A percentile compares a stretch with the other conserved stretches of the same genome.
Evolutionary conservation across 345 rosid genomes (phyloP).

Genomic region (Xanthoceras sorbifolium): DNA sequence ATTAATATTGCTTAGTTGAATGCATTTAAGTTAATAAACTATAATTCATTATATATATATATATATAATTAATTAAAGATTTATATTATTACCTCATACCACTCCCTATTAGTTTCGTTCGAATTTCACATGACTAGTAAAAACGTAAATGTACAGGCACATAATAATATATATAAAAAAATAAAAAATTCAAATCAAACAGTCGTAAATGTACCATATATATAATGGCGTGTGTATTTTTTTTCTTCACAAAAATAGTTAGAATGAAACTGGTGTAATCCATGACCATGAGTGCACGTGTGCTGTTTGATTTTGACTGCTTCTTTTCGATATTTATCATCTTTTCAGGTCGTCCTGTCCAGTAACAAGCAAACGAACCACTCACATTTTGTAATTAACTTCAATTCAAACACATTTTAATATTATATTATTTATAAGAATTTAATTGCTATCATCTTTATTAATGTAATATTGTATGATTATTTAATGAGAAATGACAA

Average conservation of each 20-base stretch:
- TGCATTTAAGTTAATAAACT: too few relatives aligned
- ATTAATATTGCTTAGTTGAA: too few relatives aligned
- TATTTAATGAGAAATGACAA: not conserved
- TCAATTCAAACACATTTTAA: not conserved
- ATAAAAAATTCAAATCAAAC: not conserved
- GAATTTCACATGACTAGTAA: too few relatives aligned
- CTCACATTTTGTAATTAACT: not conserved
- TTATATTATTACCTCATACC: too few relatives aligned
- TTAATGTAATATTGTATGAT: not conserved
- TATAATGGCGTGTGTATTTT: too few relatives aligned
- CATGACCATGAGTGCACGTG: not conserved
- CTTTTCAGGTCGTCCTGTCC: too few relatives aligned
- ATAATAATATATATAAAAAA: too few relatives aligned
- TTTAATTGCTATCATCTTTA: not conserved
- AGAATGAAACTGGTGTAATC: not conserved
- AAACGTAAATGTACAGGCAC: too few relatives aligned
- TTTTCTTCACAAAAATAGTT: not conserved
- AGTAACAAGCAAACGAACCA: not conserved
- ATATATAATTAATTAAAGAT: too few relatives aligned
- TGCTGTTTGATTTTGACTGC: constrained; percentile 3
- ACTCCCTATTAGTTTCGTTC: too few relatives aligned
- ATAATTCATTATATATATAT: too few relatives aligned
- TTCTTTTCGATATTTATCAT: not conserved
- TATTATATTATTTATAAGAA: not conserved
- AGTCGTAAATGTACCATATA: not conserved